A percentile compares a stretch with the other conserved stretches of the same genome.
phyloP scores from a whole-genome alignment of 176 grass and related monocot species.

The Rhynchospora tenuis region DNA sequence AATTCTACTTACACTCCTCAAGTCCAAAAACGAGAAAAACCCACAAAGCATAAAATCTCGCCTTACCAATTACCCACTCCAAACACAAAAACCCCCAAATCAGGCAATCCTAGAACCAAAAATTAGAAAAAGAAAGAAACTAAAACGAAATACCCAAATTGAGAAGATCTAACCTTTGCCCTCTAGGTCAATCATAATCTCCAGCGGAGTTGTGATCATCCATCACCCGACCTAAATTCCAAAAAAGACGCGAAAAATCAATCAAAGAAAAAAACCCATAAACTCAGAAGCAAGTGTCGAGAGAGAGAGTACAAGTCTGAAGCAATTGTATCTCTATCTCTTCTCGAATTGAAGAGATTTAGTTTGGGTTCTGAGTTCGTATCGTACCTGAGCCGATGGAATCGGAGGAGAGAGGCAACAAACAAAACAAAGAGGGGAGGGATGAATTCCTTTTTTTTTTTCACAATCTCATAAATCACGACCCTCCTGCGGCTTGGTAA shows the following conservation, averaged over 20 bases:
- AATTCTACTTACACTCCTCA: background rate
- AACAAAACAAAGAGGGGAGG: background rate
- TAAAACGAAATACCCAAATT: background rate
- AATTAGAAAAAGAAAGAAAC: too few relatives aligned
- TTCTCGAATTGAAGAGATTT: background rate
- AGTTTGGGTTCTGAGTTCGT: background rate
- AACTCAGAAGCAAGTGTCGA: too few relatives aligned
- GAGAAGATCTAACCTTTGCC: conserved; percentile 1
- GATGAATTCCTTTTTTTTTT: background rate
- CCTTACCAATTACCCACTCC: too few relatives aligned
- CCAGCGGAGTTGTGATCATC: conserved; percentile 6
- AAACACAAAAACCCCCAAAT: too few relatives aligned
- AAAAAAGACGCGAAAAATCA: background rate
- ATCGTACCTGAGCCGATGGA: background rate
- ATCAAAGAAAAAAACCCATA: too few relatives aligned
- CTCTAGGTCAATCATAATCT: conserved; percentile 25
- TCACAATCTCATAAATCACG: too few relatives aligned
- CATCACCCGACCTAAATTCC: conserved; percentile 19
- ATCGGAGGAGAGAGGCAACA: background rate
- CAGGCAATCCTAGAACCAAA: too few relatives aligned
- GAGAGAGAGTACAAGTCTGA: too few relatives aligned
- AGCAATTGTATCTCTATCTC: too few relatives aligned
- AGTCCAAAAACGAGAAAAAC: background rate
- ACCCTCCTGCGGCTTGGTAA: too few relatives aligned
- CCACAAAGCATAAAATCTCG: background rate